Evolutionary conservation across 192 early-diverging fungal genomes (phyloP), one percentile per base, ranked within the genome.

Genomic region (Backusella morwellensis): DNA sequence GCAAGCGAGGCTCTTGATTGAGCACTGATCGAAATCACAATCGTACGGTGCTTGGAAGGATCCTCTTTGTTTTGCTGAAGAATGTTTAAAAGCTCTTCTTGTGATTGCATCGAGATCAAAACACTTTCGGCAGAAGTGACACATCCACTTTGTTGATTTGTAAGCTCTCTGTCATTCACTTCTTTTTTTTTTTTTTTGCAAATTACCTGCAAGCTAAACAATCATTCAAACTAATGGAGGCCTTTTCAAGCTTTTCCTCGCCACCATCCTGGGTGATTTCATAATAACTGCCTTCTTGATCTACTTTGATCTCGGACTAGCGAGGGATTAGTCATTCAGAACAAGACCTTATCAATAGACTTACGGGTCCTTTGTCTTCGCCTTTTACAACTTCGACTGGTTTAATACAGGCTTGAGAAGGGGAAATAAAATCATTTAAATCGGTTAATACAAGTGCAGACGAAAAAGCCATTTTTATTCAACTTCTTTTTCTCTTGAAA

Each of bases 71-170:
- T 96, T 23, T 79, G 80, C 21, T 86, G 80, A 56, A 97, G 77
- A 23, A 92, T 84, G 21, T 87, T 85, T 71, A 89, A 89, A 38
- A 99, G 85, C 77, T 99, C 97, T 67, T 95, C 88, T 81, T 98
- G 94, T 11, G 93, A 95, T 83, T 99, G 98, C 89, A 95, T 89
- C 2, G 93, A 90, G 72, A 99, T 91, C 29, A 99, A 83, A 6
- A 99, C 92, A 66, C 93, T 95, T 81, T 99, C 98, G 4, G 98
- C 98, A 6, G 97, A 98, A 6, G 98, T 99, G 80, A 99, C 93
- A 80, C 98, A 99, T 6, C 98, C 98, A 86, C 95, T 94, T 36
- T 68, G 5, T 35, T 44, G 6, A 70, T 35, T 50, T 70, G 26
- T 44, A 35, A 44, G 47, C 52, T 50, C 47, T 19, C 14, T 50